Evolutionary conservation across 1,284 basidiomycete species (phyloP).

Genomic region (Naganishia sp.): DNA sequence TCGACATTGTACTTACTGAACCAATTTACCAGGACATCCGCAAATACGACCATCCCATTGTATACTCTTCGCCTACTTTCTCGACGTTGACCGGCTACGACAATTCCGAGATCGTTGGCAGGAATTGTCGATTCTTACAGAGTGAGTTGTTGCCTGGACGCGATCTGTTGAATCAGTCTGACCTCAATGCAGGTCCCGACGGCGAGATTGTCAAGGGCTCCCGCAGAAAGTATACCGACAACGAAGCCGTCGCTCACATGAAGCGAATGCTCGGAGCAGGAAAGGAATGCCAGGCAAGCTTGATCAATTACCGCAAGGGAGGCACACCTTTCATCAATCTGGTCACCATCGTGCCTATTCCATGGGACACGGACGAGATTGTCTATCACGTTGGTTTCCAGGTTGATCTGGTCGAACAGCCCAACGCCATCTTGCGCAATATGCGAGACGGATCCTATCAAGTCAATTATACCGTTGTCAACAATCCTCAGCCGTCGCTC

Average conservation of each 20-base stretch:
- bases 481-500: slow-evolving; percentile 42
- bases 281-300: slow-evolving; percentile 82
- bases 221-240: slow-evolving; percentile 66
- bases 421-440: slow-evolving; percentile 75
- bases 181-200: slow-evolving; percentile 64
- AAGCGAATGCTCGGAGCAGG: slow-evolving; percentile 66
- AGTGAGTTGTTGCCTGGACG: slow-evolving; percentile 37
- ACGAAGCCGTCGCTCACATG: slow-evolving; percentile 69
- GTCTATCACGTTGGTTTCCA: slow-evolving; percentile 91
- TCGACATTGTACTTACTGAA: neutral
- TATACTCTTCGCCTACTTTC: slow-evolving; percentile 83
- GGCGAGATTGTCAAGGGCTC: slow-evolving; percentile 67
- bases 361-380: slow-evolving; percentile 64
- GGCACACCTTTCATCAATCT: slow-evolving; percentile 85
- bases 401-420: slow-evolving; percentile 84
- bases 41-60: slow-evolving; percentile 76
- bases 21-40: slow-evolving; percentile 62
- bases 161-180: neutral
- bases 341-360: slow-evolving; percentile 78
- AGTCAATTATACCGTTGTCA: slow-evolving; percentile 58
- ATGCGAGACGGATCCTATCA: slow-evolving; percentile 73
- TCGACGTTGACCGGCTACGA: slow-evolving; percentile 78
- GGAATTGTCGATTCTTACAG: slow-evolving; percentile 76
- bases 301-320: slow-evolving; percentile 86
- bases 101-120: slow-evolving; percentile 76